Evolutionary conservation across 2,329 filamentous ascomycete species (phyloP), one percentile per base, ranked within the genome.

Genomic region (Raffaelea ambrosiae): DNA sequence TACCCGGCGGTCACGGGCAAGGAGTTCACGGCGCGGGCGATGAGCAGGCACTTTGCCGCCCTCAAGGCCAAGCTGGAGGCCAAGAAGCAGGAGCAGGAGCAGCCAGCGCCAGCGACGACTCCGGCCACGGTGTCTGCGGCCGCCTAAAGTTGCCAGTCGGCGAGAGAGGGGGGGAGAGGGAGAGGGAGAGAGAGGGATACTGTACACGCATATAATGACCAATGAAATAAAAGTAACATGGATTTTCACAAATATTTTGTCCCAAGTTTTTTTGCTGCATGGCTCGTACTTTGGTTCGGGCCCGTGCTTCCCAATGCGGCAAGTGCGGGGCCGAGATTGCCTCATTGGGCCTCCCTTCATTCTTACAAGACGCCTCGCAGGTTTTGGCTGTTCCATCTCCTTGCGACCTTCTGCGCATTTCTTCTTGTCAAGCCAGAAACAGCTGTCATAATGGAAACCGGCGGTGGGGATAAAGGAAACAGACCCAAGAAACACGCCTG

Each of bases 1-100:
- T 84, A 83, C 61, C 73, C 76, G 2, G 58, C 70, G 48, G 69
- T 83, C 14, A 82, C 77, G 0, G 79, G 79, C 2, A 71, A 71
- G 46, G 69, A 83, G 58, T 83, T 84, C 54, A 82, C 74, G 14
- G 41, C 51, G 31, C 29, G 26, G 35, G 56, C 56, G 49, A 58
- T 58, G 56, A 41, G 49, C 20, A 47, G 49, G n/a, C 53, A 58
- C 53, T 58, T 56, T 53, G 48, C 54, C 13, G 54, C 56, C 4
- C 51, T 20, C 20, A 40, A 44, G 23, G 35, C 46, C 46, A 38
- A 47, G 26, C 51, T 45, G 23, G 38, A 48, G 11, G 36, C 47
- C 13, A 45, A 54, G n/a, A 29, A 43, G n/a, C n/a, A n/a, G 40
- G 42, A 26, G 7, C n/a, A 3, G n/a, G 22, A 47, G 41, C n/a